Base-by-base conservation (phyloP, 2,329 filamentous ascomycete genomes). In the Penicillium griseofulvum region DNA sequence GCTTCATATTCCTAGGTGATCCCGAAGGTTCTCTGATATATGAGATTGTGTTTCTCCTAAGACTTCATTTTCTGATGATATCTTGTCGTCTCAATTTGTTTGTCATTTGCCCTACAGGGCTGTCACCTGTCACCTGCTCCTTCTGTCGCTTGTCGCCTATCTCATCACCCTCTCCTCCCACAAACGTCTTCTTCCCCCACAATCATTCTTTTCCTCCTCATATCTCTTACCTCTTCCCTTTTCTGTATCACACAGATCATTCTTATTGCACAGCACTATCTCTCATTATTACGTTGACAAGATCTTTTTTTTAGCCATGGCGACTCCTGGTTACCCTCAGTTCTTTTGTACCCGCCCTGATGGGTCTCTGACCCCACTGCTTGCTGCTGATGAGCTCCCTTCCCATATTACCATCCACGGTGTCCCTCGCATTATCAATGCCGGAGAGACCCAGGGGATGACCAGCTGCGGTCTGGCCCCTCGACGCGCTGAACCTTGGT, bases 321-420 rank as follows among this genome's bases (percentile, higher is more conserved):
- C 65, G 26, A 56, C 62, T 24, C 53, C 64, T 12, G 59, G 71
- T 45, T 71, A 68, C 45, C 75, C 76, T 36, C 68, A 69, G 54
- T 77, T 73, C 58, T 80, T 77, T 59, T 68, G 76, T 43, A 66
- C 71, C 38, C 75, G 77, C 34, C 69, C 71, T 37, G 71, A 76
- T 62, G 74, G 75, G 29, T 66, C 63, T 8, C 55, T 77, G 41
- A 73, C 72, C 17, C 75, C 77, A 5, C 69, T 80, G 12, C 66
- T 80, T 41, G 73, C 77, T 6, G 61, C 78, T 5, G 78, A 80
- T 57, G 78, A 80, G 58, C 65, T 80, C 1, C 76, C 77, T 3
- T 24, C 64, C 2, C 60, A 66, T 19, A 48, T 80, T 37, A 59
- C 60, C 4, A 68, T 80, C 48, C 67, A 65, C 29, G 74, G 71